A percentile compares a stretch with the other conserved stretches of the same genome.
Evolutionary conservation across 768 basidiomycete species (phyloP).

Genomic region (Dacryopinax spathularia): DNA sequence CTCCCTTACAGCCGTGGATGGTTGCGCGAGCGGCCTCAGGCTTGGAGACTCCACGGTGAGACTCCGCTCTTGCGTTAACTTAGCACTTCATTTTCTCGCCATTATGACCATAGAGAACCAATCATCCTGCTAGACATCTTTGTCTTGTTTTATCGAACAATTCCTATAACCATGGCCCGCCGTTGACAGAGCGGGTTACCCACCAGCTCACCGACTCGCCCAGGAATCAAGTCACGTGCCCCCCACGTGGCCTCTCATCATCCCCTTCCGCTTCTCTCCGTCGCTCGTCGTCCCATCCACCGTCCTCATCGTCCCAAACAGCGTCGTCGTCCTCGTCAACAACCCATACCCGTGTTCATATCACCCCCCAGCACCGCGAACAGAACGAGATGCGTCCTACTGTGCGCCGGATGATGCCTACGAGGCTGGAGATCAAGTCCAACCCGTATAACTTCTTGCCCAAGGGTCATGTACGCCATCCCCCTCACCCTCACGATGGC

Average conservation of each 20-base stretch:
- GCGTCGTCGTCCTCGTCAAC: neutral
- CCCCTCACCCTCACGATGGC: neutral
- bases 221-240: neutral
- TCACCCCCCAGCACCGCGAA: neutral
- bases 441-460: neutral
- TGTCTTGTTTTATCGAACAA: no score
- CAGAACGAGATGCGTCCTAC: neutral
- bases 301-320: neutral
- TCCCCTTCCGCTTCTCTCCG: neutral
- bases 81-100: no score
- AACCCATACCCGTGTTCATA: neutral
- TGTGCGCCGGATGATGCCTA: neutral
- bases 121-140: no score
- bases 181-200: no score
- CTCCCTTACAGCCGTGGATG: no score
- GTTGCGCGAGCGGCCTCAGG: no score
- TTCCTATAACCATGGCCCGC: no score
- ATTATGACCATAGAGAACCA: no score
- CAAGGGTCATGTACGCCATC: neutral
- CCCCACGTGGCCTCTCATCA: neutral
- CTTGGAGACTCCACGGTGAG: no score
- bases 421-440: neutral
- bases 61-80: no score
- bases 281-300: neutral
- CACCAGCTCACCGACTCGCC: no score